Conservation (phyloP, 768 basidiomycete species). For the Boletus coccyginus region DNA sequence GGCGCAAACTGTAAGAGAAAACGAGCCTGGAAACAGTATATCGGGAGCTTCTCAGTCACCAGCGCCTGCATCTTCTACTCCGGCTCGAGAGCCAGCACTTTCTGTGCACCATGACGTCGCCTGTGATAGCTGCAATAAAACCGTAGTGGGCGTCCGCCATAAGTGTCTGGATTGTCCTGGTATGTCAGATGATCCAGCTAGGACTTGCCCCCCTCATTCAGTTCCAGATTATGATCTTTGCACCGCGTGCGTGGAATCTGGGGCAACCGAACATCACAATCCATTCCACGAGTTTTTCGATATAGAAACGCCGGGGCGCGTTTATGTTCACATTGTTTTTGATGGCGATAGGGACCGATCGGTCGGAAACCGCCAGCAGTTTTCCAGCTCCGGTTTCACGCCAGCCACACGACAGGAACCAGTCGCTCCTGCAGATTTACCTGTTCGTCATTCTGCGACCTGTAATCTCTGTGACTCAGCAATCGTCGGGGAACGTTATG, state of each 20-base stretch:
- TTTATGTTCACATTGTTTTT: constrained; percentile 62
- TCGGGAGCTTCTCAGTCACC: not conserved
- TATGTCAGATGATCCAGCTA: constrained; percentile 29
- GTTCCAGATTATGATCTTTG: constrained; percentile 71
- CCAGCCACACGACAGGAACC: not conserved
- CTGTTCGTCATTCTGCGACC: constrained; percentile 55
- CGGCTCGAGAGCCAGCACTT: not conserved
- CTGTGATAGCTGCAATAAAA: constrained; percentile 63
- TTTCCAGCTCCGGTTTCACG: not conserved
- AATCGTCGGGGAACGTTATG: constrained; percentile 71
- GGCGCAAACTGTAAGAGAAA: not conserved
- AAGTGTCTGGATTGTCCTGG: constrained; percentile 79
- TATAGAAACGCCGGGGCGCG: constrained; percentile 60
- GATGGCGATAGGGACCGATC: constrained; percentile 29
- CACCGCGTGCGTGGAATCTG: constrained; percentile 50
- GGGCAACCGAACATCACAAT: constrained; percentile 51
- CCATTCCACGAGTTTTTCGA: constrained; percentile 71
- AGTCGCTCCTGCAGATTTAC: constrained; percentile 3
- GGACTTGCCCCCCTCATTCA: not conserved
- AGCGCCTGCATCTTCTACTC: not conserved
- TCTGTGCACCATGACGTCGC: constrained; percentile 51
- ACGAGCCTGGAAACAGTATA: not conserved
- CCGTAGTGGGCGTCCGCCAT: constrained; percentile 64
- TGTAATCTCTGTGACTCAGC: constrained; percentile 78
- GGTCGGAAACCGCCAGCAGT: constrained; percentile 7